These are phyloP conservation scores for Hypoxylon sp. DNA, from an alignment of 2,329 filamentous ascomycete species.

Conservation along the genomic window DNA sequence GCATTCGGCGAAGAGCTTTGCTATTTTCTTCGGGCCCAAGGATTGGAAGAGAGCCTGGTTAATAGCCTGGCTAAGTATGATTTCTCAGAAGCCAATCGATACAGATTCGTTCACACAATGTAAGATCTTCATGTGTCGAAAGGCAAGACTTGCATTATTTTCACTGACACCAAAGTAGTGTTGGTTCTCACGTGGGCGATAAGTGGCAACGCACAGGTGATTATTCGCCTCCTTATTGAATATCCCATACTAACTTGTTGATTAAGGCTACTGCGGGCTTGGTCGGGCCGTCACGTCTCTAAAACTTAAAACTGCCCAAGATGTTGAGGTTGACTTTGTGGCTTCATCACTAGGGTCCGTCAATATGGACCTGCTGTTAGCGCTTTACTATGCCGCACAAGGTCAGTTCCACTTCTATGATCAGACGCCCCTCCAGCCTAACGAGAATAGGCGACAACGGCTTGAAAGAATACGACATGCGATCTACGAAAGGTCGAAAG, in stretches of 20 bases:
- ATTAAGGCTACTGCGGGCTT: slow-evolving; percentile 78
- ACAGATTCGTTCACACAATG: slow-evolving; percentile 90
- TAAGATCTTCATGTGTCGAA: slow-evolving; percentile 55
- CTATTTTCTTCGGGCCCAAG: slow-evolving; percentile 76
- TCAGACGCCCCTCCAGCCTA: background rate
- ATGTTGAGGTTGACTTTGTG: slow-evolving; percentile 78
- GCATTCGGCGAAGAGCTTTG: slow-evolving; percentile 77
- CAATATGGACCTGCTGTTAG: slow-evolving; percentile 72
- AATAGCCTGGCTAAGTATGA: slow-evolving; percentile 82
- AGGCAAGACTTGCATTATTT: slow-evolving; percentile 8
- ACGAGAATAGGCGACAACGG: slow-evolving; percentile 55
- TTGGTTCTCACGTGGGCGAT: slow-evolving; percentile 65
- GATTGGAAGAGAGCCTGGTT: slow-evolving; percentile 72
- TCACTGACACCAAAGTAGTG: slow-evolving; percentile 56
- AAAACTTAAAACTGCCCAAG: slow-evolving; percentile 65
- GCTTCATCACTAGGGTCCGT: slow-evolving; percentile 85
- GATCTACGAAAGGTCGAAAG: slow-evolving; percentile 51
- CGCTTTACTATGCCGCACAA: slow-evolving; percentile 67
- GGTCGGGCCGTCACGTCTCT: slow-evolving; percentile 73
- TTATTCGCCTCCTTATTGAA: slow-evolving; percentile 15
- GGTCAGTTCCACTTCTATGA: slow-evolving; percentile 53
- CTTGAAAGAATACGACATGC: slow-evolving; percentile 59
- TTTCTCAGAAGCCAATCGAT: slow-evolving; percentile 76
- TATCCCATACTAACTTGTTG: slow-evolving; percentile 25
- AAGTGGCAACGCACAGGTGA: slow-evolving; percentile 58